phyloP scores from a whole-genome alignment of 148 eudicot species.

The Simmondsia chinensis region DNA sequence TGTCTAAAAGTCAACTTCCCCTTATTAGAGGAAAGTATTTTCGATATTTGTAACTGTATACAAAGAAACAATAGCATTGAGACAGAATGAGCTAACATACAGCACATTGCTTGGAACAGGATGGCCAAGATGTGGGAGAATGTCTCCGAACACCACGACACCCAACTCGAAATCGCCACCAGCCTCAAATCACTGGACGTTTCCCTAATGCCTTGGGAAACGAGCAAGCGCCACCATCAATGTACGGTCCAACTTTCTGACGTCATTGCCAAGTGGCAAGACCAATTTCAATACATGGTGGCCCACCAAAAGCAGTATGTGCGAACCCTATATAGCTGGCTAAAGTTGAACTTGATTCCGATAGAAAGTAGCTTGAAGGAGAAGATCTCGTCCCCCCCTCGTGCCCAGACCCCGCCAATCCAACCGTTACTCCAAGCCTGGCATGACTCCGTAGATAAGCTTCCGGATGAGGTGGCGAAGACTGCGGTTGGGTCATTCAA shows the following conservation, averaged over 20 bases:
- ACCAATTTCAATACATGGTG: slow-evolving; percentile 53
- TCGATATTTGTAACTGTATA: too few relatives aligned
- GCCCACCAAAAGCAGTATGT: slow-evolving; percentile 58
- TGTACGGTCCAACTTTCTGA: slow-evolving; percentile 51
- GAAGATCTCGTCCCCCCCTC: slow-evolving; percentile 71
- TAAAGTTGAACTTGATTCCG: slow-evolving; percentile 77
- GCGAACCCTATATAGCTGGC: slow-evolving; percentile 57
- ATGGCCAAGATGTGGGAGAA: slow-evolving; percentile 88
- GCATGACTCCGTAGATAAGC: slow-evolving; percentile 73
- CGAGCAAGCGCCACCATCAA: slow-evolving; percentile 61
- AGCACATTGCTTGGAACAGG: slow-evolving; percentile 26
- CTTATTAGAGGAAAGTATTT: too few relatives aligned
- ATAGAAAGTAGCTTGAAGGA: slow-evolving; percentile 73
- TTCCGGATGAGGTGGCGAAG: slow-evolving; percentile 73
- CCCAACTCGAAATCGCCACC: slow-evolving; percentile 39
- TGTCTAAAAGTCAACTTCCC: too few relatives aligned
- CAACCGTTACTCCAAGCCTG: slow-evolving; percentile 64
- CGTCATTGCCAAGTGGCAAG: slow-evolving; percentile 56
- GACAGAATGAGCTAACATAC: slow-evolving; percentile 1
- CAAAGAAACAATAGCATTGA: too few relatives aligned
- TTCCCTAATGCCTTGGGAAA: slow-evolving; percentile 45
- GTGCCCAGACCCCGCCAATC: slow-evolving; percentile 59
- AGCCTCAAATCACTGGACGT: slow-evolving; percentile 60
- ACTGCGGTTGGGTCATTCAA: slow-evolving; percentile 62
- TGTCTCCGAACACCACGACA: slow-evolving; percentile 47